These are phyloP conservation scores for Chalciporus pseudorubinellus DNA, from an alignment of 768 basidiomycete species.

Conservation along the genomic window DNA sequence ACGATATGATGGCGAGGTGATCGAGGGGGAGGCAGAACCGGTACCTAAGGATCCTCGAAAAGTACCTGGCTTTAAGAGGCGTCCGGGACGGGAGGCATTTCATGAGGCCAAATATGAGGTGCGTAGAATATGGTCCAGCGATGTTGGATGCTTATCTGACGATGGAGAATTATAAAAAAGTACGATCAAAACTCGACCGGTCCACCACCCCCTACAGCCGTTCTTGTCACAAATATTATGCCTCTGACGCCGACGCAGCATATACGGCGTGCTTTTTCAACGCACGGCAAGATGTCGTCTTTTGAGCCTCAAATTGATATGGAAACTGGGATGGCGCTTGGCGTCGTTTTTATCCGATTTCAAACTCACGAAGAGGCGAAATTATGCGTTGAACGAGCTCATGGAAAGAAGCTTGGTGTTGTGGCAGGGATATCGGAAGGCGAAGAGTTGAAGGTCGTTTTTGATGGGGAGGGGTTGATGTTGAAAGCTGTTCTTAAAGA, in stretches of 20 bases:
- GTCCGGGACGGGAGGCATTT: conserved; percentile 40
- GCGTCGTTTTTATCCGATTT: conserved; percentile 76
- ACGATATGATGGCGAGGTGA: conserved; percentile 55
- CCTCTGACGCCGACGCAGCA: conserved; percentile 65
- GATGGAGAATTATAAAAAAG: conserved; percentile 38
- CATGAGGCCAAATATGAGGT: conserved; percentile 57
- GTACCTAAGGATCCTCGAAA: conserved; percentile 55
- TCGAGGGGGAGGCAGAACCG: conserved; percentile 42
- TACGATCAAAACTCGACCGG: conserved; percentile 72
- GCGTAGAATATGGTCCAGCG: conserved; percentile 16
- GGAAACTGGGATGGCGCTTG: conserved; percentile 77
- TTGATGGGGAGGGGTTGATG: conserved; percentile 73
- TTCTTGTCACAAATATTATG: conserved; percentile 71
- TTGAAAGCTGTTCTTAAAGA: conserved; percentile 66
- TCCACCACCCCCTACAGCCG: conserved; percentile 68
- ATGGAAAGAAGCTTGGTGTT: conserved; percentile 59
- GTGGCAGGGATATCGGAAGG: conserved; percentile 43
- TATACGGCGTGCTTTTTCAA: conserved; percentile 63
- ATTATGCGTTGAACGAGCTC: conserved; percentile 59
- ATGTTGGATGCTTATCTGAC: conserved; percentile 5
- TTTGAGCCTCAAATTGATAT: conserved; percentile 80
- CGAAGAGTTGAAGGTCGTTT: conserved; percentile 69
- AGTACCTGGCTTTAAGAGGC: conserved; percentile 34
- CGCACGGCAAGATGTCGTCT: conserved; percentile 58
- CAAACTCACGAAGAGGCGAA: conserved; percentile 64